These are phyloP conservation scores for Zygotorulaspora danielsina DNA, from an alignment of 805 yeast species.

Conservation along the genomic window DNA sequence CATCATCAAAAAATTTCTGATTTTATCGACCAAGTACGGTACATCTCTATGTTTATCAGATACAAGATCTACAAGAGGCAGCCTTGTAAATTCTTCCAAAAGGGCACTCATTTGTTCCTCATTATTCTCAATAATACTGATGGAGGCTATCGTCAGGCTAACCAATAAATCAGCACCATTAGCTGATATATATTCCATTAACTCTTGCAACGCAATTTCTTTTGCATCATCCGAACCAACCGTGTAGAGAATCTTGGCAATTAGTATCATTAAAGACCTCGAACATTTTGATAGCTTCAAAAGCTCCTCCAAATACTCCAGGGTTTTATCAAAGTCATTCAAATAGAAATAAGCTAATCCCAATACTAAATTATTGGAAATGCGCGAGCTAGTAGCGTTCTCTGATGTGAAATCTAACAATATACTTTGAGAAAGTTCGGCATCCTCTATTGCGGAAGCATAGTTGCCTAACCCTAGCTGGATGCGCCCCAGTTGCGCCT, in stretches of 20 bases:
- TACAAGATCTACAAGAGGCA: slow-evolving; percentile 45
- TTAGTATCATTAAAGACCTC: slow-evolving; percentile 61
- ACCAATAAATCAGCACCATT: slow-evolving; percentile 64
- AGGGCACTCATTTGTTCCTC: slow-evolving; percentile 57
- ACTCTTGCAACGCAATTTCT: slow-evolving; percentile 79
- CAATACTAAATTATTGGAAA: slow-evolving; percentile 63
- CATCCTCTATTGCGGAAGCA: slow-evolving; percentile 54
- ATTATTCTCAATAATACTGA: slow-evolving; percentile 60
- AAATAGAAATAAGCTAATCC: slow-evolving; percentile 69
- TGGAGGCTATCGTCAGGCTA: slow-evolving; percentile 74
- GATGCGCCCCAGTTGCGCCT: slow-evolving; percentile 69
- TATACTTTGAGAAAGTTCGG: slow-evolving; percentile 52
- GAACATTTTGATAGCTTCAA: slow-evolving; percentile 53
- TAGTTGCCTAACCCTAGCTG: slow-evolving; percentile 57
- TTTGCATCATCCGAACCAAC: slow-evolving; percentile 71
- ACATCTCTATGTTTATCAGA: slow-evolving; percentile 51
- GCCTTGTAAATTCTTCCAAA: slow-evolving; percentile 54
- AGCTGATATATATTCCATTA: slow-evolving; percentile 58
- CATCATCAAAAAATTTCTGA: slow-evolving; percentile 41
- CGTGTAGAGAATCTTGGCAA: slow-evolving; percentile 77
- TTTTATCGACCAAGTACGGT: slow-evolving; percentile 54
- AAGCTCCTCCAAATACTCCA: slow-evolving; percentile 64
- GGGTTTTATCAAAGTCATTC: slow-evolving; percentile 57
- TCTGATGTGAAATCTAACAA: slow-evolving; percentile 40
- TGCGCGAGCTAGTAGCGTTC: slow-evolving; percentile 33